A percentile compares a stretch with the other conserved stretches of the same genome.
Evolutionary conservation across 1,139 yeast species (phyloP).

Genomic region (Dujonia santamariae): DNA sequence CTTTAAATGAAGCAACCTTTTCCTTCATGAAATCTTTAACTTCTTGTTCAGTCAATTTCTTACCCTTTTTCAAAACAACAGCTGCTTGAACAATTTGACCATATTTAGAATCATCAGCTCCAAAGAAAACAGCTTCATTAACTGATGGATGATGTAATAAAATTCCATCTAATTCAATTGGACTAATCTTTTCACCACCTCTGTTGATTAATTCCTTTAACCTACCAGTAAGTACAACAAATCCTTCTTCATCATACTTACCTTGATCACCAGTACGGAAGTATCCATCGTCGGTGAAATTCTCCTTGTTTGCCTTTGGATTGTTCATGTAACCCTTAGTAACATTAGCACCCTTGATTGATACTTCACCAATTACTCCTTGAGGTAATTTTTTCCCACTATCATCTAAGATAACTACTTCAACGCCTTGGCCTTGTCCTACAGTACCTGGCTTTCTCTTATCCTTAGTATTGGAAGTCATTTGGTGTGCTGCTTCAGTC

Average conservation of each 20-base stretch:
- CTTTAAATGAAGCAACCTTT: constrained; percentile 52
- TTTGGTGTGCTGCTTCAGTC: constrained; percentile 73
- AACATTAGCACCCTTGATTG: constrained; percentile 61
- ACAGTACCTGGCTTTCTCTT: constrained; percentile 65
- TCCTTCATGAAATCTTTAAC: constrained; percentile 39
- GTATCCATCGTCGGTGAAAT: constrained; percentile 52
- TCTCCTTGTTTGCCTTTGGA: constrained; percentile 61
- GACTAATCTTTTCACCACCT: constrained; percentile 71
- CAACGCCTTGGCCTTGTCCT: constrained; percentile 61
- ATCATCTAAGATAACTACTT: constrained; percentile 49
- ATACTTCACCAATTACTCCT: constrained; percentile 62
- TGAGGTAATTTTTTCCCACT: constrained; percentile 39
- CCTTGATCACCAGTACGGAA: constrained; percentile 79
- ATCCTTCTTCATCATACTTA: constrained; percentile 54
- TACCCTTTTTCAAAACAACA: constrained; percentile 47
- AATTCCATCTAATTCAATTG: constrained; percentile 59
- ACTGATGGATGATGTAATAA: constrained; percentile 55
- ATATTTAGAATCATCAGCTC: constrained; percentile 58
- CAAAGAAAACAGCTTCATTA: constrained; percentile 66
- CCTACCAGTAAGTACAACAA: constrained; percentile 59
- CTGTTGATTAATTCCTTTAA: constrained; percentile 65
- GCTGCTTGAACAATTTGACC: constrained; percentile 70
- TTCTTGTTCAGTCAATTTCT: constrained; percentile 34
- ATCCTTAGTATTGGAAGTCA: constrained; percentile 63
- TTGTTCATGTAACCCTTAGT: constrained; percentile 71